A percentile compares a stretch with the other conserved stretches of the same genome.
Evolutionary conservation across 169 alveolate species (phyloP).

Genomic region (Miamiensis avidus): DNA sequence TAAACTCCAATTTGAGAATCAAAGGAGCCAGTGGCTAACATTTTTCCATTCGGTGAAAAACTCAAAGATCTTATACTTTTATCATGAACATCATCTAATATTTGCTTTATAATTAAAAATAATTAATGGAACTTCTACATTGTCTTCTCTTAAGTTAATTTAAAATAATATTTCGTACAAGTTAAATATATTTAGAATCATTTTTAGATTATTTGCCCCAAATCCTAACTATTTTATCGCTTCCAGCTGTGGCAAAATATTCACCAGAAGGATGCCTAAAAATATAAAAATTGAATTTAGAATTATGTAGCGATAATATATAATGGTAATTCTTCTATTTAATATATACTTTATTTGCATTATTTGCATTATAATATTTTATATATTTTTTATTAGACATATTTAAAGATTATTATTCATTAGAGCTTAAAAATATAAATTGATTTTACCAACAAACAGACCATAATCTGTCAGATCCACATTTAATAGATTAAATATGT

Average conservation of each 20-base stretch:
- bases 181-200: neutral
- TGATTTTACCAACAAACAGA: too few species aligned
- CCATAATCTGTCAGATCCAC: too few species aligned
- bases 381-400: too few species aligned
- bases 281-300: too few species aligned
- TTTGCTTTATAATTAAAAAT: conserved; percentile 15
- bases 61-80: conserved; percentile 80
- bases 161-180: neutral
- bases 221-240: conserved; percentile 60
- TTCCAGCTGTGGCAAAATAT: conserved; percentile 54
- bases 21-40: conserved; percentile 86
- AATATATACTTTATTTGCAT: too few species aligned
- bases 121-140: neutral
- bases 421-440: too few species aligned
- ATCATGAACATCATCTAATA: conserved; percentile 74
- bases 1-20: conserved; percentile 86
- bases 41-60: conserved; percentile 83
- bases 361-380: too few species aligned
- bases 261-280: conserved; percentile 54
- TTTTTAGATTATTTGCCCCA: conserved; percentile 48
- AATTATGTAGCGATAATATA: too few species aligned
- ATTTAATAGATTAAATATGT: too few species aligned
- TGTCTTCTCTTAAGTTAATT: neutral
- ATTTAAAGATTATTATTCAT: too few species aligned
- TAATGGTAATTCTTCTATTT: too few species aligned